Percentiles rank a stretch among this genome's conserved stretches.
Evolutionary conservation across 306 rosid species (phyloP).

Genomic region (Arachis hypogaea): DNA sequence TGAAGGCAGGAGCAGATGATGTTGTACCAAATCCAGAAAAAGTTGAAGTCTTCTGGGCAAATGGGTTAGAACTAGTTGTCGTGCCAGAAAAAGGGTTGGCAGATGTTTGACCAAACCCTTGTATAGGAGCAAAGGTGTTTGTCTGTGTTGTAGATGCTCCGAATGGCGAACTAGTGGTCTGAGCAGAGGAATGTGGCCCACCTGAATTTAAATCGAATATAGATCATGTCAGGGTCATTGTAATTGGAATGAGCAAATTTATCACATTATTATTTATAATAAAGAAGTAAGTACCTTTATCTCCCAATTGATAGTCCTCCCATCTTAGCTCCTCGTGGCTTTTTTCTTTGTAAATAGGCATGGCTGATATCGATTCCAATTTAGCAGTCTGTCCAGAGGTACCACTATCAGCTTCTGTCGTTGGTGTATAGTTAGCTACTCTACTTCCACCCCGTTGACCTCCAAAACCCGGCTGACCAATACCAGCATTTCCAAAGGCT

Average conservation of each 20-base stretch:
- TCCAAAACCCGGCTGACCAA: conserved; percentile 77
- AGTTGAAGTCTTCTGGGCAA: conserved; percentile 64
- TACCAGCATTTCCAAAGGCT: conserved; percentile 60
- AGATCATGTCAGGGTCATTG: conserved; percentile 17
- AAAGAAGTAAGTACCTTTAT: conserved; percentile 58
- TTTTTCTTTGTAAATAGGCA: conserved; percentile 86
- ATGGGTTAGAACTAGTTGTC: conserved; percentile 64
- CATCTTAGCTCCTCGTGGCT: conserved; percentile 97
- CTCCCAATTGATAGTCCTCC: conserved; percentile 96
- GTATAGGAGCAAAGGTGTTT: conserved; percentile 57
- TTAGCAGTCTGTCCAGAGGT: conserved; percentile 62
- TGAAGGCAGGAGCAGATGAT: conserved; percentile 58
- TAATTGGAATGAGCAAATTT: conserved; percentile 6
- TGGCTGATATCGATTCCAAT: conserved; percentile 93
- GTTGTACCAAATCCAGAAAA: conserved; percentile 60
- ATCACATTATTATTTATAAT: neutral
- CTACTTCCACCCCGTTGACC: conserved; percentile 90
- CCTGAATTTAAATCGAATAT: conserved; percentile 55
- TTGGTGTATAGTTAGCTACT: conserved; percentile 67
- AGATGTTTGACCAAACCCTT: conserved; percentile 65
- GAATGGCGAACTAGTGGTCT: conserved; percentile 55
- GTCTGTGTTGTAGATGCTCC: conserved; percentile 56
- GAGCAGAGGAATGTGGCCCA: conserved; percentile 76
- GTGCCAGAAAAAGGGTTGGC: conserved; percentile 65
- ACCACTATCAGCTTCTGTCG: conserved; percentile 75